Base-by-base conservation (phyloP, 2,329 filamentous ascomycete genomes). In the Nemania abortiva region DNA sequence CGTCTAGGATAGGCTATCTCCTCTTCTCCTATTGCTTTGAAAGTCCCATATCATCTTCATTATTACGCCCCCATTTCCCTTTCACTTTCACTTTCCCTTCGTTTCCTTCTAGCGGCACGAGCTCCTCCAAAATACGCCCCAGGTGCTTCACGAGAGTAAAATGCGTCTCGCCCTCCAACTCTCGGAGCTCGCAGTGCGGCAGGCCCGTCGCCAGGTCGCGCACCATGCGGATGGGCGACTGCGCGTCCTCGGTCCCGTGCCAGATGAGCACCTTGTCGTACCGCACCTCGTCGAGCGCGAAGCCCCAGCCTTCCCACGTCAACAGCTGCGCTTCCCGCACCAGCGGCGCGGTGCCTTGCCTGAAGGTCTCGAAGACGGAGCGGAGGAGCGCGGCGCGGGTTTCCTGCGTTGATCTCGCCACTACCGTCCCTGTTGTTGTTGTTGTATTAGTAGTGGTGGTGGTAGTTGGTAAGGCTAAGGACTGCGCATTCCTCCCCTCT, bases 261-360 rank as follows among this genome's bases (percentile, higher is more conserved):
- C 59, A 68, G 42, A 68, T 59, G 49, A 63, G 15, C 13, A 63
- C 18, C 9, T 52, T 39, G 37, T 57, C 34, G 50, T 58, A 45
- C 4, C 10, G 24, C 29, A 64, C 54, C 13, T 68, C 59, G 13
- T 58, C 47, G 7, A 64, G 31, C 13, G 47, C 42, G 45, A 68
- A 64, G 0, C 65, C 65, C 65, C 58, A 68, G 6, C 59, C 65
- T n/a, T 62, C 39, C 57, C 64, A 61, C 20, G 64, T 61, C 27
- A 66, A 50, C 10, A 62, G 64, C 52, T 62, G 56, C 11, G 64
- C 34, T 20, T 66, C 64, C 2, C 58, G 57, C n/a, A 66, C 58
- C 39, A 49, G 49, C 6, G 50, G 50, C 34, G 57, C 58, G 7
- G 58, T 54, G 34, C 64, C 64, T 20, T 66, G 64, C 1, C 52